Evolutionary conservation across 805 yeast species (phyloP).

Genomic region (Kodamaea hsintzibuensis): DNA sequence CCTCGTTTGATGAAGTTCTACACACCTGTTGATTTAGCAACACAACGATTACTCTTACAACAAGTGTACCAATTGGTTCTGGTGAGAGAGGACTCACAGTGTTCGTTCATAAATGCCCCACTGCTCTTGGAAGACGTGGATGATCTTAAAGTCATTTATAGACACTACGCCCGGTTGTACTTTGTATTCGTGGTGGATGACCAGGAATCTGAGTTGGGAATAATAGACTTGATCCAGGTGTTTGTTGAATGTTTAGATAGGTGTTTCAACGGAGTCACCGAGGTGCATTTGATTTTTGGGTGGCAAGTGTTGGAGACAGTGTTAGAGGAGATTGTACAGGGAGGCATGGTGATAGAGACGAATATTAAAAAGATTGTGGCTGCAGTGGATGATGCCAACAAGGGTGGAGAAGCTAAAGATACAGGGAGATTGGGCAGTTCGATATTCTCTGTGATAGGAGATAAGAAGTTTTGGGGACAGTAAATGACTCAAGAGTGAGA

Average conservation of each 20-base stretch:
- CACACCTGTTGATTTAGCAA: slow-evolving; percentile 82
- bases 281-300: slow-evolving; percentile 94
- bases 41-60: slow-evolving; percentile 75
- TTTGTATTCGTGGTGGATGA: slow-evolving; percentile 95
- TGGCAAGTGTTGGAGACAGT: slow-evolving; percentile 97
- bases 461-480: slow-evolving; percentile 28
- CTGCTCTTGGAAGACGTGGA: slow-evolving; percentile 68
- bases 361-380: slow-evolving; percentile 77
- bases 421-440: slow-evolving; percentile 21
- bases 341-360: slow-evolving; percentile 97
- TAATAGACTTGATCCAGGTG: slow-evolving; percentile 90
- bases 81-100: slow-evolving; percentile 69
- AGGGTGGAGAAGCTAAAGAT: slow-evolving; percentile 18
- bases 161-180: slow-evolving; percentile 94
- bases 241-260: slow-evolving; percentile 93
- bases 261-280: slow-evolving; percentile 94
- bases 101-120: slow-evolving; percentile 90
- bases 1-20: slow-evolving; percentile 91
- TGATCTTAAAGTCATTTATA: slow-evolving; percentile 83
- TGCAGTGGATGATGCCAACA: slow-evolving; percentile 69
- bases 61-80: slow-evolving; percentile 82
- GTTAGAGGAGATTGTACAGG: slow-evolving; percentile 88
- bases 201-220: slow-evolving; percentile 93
- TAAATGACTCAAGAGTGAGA: not conserved
- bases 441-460: slow-evolving; percentile 27